These are phyloP conservation scores for Raffaelea ambrosiae DNA, from an alignment of 2,329 filamentous ascomycete species.

Conservation along the genomic window DNA sequence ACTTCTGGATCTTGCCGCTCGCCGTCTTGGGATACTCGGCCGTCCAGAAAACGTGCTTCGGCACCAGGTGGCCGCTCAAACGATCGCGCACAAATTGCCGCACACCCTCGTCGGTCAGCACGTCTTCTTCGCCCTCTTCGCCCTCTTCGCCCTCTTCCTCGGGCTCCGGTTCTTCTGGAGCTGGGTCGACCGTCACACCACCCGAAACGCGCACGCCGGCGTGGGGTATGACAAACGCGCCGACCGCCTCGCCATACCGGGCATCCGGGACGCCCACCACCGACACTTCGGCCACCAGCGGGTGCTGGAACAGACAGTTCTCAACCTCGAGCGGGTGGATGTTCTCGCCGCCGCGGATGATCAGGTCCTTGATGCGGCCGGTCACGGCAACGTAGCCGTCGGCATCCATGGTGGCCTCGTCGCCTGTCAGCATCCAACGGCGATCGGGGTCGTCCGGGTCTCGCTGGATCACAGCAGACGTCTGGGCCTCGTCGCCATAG, in stretches of 20 bases:
- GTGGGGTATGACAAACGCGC: constrained; percentile 64
- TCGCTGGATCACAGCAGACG: constrained; percentile 46
- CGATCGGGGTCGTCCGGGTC: constrained; percentile 27
- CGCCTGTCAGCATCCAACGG: constrained; percentile 82
- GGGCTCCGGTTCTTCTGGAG: constrained; percentile 9
- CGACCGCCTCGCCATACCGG: constrained; percentile 78
- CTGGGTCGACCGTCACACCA: constrained; percentile 12
- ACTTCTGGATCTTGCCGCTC: constrained; percentile 96
- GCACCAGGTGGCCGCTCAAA: constrained; percentile 69
- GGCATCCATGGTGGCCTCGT: constrained; percentile 78
- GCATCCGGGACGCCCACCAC: constrained; percentile 80
- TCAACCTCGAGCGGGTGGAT: constrained; percentile 92
- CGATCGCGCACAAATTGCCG: constrained; percentile 62
- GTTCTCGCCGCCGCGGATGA: constrained; percentile 92
- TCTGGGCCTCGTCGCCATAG: constrained; percentile 64
- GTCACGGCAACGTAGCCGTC: constrained; percentile 85
- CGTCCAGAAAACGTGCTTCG: constrained; percentile 84
- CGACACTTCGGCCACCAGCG: constrained; percentile 63
- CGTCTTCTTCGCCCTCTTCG: constrained; percentile 1
- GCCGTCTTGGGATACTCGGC: constrained; percentile 87
- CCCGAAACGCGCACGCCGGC: constrained; percentile 22
- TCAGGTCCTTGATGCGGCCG: constrained; percentile 87
- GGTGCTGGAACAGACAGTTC: constrained; percentile 71
- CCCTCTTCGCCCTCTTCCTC: too few species aligned
- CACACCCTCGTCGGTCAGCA: constrained; percentile 48